These are phyloP conservation scores for Colletotrichum liriopes DNA, from an alignment of 2,329 filamentous ascomycete species.

Conservation along the genomic window DNA sequence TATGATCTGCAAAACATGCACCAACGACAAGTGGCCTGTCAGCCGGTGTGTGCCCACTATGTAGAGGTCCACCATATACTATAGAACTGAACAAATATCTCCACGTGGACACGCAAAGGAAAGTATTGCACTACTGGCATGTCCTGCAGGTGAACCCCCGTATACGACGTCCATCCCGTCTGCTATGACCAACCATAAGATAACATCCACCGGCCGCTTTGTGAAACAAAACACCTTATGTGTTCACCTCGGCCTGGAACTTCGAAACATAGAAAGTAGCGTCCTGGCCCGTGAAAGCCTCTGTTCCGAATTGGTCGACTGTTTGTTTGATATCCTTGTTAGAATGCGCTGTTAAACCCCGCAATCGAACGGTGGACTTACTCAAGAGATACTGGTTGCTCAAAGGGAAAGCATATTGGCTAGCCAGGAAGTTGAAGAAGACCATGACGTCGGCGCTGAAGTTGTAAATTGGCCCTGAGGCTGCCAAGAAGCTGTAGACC, in stretches of 20 bases:
- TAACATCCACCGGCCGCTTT: background rate
- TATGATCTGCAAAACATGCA: background rate
- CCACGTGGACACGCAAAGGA: no score
- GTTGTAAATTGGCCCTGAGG: conserved; percentile 54
- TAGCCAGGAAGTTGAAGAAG: conserved; percentile 67
- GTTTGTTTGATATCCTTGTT: background rate
- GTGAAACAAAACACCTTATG: background rate
- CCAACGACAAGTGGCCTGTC: background rate
- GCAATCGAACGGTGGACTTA: conserved; percentile 18
- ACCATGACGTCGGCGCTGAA: conserved; percentile 68
- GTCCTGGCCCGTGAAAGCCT: conserved; percentile 43
- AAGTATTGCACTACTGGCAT: no score
- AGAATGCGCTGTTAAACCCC: background rate
- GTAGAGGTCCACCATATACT: no score
- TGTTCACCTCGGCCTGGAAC: conserved; percentile 37
- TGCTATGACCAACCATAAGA: background rate
- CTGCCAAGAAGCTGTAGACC: conserved; percentile 65
- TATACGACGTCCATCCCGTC: no score
- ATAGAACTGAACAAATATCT: no score
- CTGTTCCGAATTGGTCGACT: conserved; percentile 45
- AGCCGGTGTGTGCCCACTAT: background rate
- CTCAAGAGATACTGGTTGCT: conserved; percentile 44
- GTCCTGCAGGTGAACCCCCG: no score
- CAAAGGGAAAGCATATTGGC: conserved; percentile 57
- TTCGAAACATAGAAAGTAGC: conserved; percentile 38